These are phyloP conservation scores for Phytophthora hybrid DNA, from an alignment of 352 stramenopile species.

Conservation along the genomic window DNA sequence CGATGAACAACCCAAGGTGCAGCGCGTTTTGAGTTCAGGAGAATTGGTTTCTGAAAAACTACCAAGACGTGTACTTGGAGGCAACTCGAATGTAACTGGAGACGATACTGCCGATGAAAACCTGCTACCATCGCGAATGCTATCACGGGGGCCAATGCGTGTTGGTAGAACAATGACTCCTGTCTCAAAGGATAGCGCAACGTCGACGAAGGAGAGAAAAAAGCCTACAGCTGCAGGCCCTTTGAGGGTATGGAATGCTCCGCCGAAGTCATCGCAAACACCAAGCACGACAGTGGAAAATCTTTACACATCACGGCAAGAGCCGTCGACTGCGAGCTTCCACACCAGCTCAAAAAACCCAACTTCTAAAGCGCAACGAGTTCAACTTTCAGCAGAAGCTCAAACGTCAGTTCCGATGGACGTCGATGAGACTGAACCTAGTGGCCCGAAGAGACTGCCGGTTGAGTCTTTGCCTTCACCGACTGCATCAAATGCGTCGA, in stretches of 20 bases:
- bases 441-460: slow-evolving; percentile 21
- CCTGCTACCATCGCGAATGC: slow-evolving; percentile 36
- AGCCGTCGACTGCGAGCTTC: slow-evolving; percentile 39
- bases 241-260: slow-evolving; percentile 48
- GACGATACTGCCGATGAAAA: slow-evolving; percentile 23
- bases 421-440: slow-evolving; percentile 26
- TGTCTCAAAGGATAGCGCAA: slow-evolving; percentile 26
- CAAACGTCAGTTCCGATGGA: slow-evolving; percentile 27
- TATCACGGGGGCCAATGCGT: slow-evolving; percentile 53
- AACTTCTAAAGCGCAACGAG: slow-evolving; percentile 43
- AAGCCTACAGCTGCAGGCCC: slow-evolving; percentile 36
- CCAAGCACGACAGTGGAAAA: slow-evolving; percentile 37
- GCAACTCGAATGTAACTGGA: slow-evolving; percentile 17
- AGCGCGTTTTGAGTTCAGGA: slow-evolving; percentile 10
- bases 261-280: slow-evolving; percentile 29
- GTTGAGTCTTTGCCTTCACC: slow-evolving; percentile 25
- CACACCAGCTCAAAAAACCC: slow-evolving; percentile 43
- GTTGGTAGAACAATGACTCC: slow-evolving; percentile 46
- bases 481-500: slow-evolving; percentile 40
- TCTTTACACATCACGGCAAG: slow-evolving; percentile 40
- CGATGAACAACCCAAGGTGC: slow-evolving; percentile 14
- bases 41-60: slow-evolving; percentile 28
- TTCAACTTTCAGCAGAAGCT: slow-evolving; percentile 41
- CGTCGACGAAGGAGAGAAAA: slow-evolving; percentile 31
- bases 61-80: slow-evolving; percentile 37